phyloP scores from a whole-genome alignment of 805 yeast species.

The Candida quercuum region DNA sequence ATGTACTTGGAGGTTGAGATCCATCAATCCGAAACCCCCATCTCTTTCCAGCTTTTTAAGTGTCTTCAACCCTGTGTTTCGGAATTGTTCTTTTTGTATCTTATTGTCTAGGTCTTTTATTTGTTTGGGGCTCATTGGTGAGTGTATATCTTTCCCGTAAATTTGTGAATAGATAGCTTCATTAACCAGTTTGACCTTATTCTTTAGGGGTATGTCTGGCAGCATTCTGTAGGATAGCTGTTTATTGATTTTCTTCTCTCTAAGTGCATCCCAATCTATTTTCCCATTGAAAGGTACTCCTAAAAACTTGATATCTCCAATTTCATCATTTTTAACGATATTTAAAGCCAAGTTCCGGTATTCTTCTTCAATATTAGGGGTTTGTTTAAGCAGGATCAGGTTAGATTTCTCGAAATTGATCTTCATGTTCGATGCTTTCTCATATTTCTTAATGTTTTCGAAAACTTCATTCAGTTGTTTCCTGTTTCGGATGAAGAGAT shows the following conservation, averaged over 20 bases:
- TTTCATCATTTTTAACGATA: background rate
- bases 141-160: background rate
- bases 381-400: background rate
- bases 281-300: background rate
- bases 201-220: background rate
- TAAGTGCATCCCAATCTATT: background rate
- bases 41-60: background rate
- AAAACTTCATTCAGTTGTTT: background rate
- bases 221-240: background rate
- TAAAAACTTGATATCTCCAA: background rate
- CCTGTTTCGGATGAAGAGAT: background rate
- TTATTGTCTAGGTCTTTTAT: background rate
- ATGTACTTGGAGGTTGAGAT: background rate
- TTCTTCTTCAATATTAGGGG: background rate
- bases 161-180: background rate
- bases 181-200: background rate
- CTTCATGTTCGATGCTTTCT: background rate
- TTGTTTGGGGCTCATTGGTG: background rate
- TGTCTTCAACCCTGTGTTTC: background rate
- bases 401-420: background rate
- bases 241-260: background rate
- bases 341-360: background rate
- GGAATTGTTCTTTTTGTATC: background rate
- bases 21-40: background rate
- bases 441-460: background rate